Evolutionary conservation across 495 filamentous ascomycete genomes (phyloP), one percentile per base, ranked within the genome.

Genomic region (Aspergillus hancockii): DNA sequence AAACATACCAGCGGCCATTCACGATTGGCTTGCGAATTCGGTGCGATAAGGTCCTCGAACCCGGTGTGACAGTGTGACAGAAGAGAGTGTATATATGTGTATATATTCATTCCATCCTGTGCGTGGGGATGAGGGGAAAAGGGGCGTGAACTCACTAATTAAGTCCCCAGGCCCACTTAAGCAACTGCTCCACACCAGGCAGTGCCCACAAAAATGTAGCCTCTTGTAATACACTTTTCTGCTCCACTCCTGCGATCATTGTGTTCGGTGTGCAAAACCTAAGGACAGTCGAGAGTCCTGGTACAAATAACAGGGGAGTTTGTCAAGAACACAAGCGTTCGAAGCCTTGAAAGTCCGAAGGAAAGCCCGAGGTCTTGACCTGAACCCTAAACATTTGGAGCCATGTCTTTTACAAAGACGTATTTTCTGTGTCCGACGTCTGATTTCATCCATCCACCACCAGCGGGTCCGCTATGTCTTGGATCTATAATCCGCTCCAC

Each of bases 401-500:
- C 52, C 53, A 66, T 66, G 63, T 54, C 63, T 36, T 62, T 62
- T 23, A 56, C 63, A 19, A 66, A 66, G 63, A 66, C 63, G 30
- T 66, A 66, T 63, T 66, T 66, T 46, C 56, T 66, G 21, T 66
- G 63, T 61, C 66, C 68, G 32, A 69, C 66, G 23, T 73, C 68
- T 21, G 68, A 71, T 60, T 73, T 71, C 61, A 67, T 73, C 21
- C 50, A 52, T 60, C 70, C 63, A 57, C 70, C 68, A 38, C 68
- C 68, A 62, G 45, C 38, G 1, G 70, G 70, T 14, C 66, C 70
- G 40, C 58, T 72, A 54, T 69, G 54, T 63, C 68, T 72, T 38
- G 70, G 70, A 12, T 71, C 70, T 62, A 72, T 72, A 56, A 66
- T 72, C 21, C 66, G 63, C 52, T 72, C 70, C 34, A 65, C 68